A percentile compares a stretch with the other conserved stretches of the same genome.
Conservation (phyloP, 202 grass and related monocot species). For the Sporobolus alterniflorus region DNA sequence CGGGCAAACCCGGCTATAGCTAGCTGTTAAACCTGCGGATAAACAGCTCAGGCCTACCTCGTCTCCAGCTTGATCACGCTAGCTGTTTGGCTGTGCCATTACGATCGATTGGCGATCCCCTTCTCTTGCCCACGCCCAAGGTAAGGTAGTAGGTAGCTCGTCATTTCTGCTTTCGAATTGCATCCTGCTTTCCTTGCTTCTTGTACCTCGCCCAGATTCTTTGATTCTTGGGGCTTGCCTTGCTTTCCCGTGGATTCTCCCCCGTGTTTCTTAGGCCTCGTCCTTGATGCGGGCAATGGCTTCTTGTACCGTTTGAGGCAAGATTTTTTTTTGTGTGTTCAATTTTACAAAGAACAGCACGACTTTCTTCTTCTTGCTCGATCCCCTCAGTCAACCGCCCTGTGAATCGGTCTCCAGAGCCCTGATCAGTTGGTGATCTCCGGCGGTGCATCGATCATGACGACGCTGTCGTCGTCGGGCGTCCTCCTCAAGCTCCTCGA, state of each 20-base stretch:
- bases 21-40: constrained; percentile 16
- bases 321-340: neutral
- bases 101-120: neutral
- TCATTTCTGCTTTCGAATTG: neutral
- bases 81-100: neutral
- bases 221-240: neutral
- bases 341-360: neutral
- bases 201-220: neutral
- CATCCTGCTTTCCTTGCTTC: too few species aligned
- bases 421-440: neutral
- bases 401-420: too few species aligned
- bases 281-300: neutral
- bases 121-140: neutral
- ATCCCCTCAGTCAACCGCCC: neutral
- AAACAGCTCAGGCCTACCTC: constrained; percentile 4
- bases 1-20: neutral
- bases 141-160: too few species aligned
- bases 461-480: constrained; percentile 71
- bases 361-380: neutral
- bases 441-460: constrained; percentile 41
- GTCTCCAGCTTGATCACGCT: neutral
- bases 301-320: neutral
- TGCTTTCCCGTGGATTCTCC: neutral
- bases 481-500: constrained; percentile 77
- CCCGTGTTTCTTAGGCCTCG: neutral